Base-by-base conservation (phyloP, 148 eudicot genomes). In the Fagopyrum homotropicum region DNA sequence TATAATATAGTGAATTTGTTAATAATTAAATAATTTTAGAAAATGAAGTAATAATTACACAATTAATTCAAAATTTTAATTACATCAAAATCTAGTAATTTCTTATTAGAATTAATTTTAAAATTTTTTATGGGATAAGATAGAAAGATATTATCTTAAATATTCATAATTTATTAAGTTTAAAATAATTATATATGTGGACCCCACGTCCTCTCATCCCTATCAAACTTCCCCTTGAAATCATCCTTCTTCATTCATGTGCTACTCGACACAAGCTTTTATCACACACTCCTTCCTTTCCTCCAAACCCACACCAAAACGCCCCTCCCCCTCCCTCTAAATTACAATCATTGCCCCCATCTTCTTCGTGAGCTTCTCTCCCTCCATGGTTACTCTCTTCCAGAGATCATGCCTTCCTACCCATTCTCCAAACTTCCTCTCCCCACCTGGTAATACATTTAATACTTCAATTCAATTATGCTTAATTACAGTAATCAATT, bases 251-350 rank as follows among this genome's bases (percentile, higher is more conserved):
- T 70, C 45, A 30, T 45, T 72, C 35, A 72, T 47, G 74, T 72
- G 74, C 74, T 72, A 72, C 54, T 72, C 54, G 74, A 72, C 74
- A 72, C 30, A 46, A 40, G 55, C 74, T 47, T 70, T 70, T 45
- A 70, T 70, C 51, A 70, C 48, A 45, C 73, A 44, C 73, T 45
- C 22, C 30, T 19, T n/a, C 57, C 14, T 60, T 15, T 6, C 66
- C 35, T 26, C 66, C 2, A 60, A 6, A 22, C 2, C 35, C 66
- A 11, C 59, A 10, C 8, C 72, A 64, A 10, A 29, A 60, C n/a
- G 15, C 35, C 66, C 9, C n/a, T 8, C 73, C 7, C 52, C 29
- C 1, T 45, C 40, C 0, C 70, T 47, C 54, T 46, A 9, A 72
- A 55, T 57, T n/a, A 49, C 45, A 51, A 49, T 8, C 52, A 44